Conservation (phyloP, 352 stramenopile species). For the Phytopythium aichiense region DNA sequence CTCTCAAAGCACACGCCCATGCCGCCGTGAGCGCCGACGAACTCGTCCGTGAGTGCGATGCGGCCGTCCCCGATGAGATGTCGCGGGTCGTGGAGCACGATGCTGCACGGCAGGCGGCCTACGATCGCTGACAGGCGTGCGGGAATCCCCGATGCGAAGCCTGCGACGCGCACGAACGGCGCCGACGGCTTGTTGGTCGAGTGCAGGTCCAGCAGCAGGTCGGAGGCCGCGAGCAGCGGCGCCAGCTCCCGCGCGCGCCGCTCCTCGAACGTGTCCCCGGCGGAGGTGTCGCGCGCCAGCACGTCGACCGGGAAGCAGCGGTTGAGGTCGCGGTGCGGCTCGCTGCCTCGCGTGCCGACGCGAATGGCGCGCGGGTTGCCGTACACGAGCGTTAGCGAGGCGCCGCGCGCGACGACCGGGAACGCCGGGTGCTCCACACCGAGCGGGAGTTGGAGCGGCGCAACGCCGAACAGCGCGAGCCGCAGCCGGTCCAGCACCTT, state of each 20-base stretch:
- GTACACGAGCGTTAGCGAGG: constrained; percentile 55
- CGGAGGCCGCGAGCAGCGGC: constrained; percentile 38
- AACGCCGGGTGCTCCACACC: constrained; percentile 2
- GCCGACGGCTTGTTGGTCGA: constrained; percentile 75
- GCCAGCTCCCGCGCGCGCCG: constrained; percentile 51
- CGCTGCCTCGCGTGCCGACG: constrained; percentile 44
- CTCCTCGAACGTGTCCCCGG: constrained; percentile 34
- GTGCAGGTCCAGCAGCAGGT: constrained; percentile 72
- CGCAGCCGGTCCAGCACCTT: constrained; percentile 56
- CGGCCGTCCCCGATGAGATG: constrained; percentile 49
- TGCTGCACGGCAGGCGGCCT: constrained; percentile 38
- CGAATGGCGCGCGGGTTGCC: constrained; percentile 54
- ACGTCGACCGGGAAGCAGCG: constrained; percentile 51
- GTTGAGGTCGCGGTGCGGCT: constrained; percentile 59
- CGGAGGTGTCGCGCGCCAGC: constrained; percentile 9
- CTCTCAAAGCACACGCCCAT: constrained; percentile 69
- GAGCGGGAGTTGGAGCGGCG: constrained; percentile 9
- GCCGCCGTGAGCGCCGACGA: constrained; percentile 50
- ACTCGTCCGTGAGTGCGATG: constrained; percentile 72
- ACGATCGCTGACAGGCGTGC: constrained; percentile 23
- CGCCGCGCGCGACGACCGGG: constrained; percentile 24
- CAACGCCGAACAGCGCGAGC: constrained; percentile 30
- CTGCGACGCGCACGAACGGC: constrained; percentile 62
- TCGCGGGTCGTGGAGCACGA: constrained; percentile 61
- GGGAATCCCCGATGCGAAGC: constrained; percentile 23